Base-by-base conservation (phyloP, 2,329 filamentous ascomycete species). In the Alternaria sp. region DNA sequence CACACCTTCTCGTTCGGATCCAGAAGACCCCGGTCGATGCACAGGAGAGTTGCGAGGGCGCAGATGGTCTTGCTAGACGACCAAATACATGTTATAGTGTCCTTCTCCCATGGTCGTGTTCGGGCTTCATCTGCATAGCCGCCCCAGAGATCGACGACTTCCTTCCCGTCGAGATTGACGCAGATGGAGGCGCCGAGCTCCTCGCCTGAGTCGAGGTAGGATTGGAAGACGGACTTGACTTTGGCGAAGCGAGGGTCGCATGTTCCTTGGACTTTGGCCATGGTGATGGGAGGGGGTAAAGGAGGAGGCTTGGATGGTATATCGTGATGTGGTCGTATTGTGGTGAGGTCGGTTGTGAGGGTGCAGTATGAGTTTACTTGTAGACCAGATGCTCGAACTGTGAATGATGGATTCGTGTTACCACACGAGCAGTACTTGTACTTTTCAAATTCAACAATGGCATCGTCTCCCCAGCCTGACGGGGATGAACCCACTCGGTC, bases 71-170 rank as follows among this genome's bases (percentile, higher is more conserved):
- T 72, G 13, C 68, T 62, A 2, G 57, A 58, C 5, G 69, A 72
- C 68, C 65, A 72, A 10, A 69, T 43, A 45, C 67, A 69, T 10
- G 59, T 62, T 23, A 72, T 66, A 3, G 69, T 71, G 46, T 71
- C 50, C 44, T 69, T 59, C 11, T 66, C 62, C 69, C 68, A 71
- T 0, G 54, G 23, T 15, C 50, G 56, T 0, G 62, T 67, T 13
- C 57, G 62, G 25, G 54, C 57, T 17, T 46, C 40, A 19, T 69
- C 62, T 3, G 67, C 63, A 12, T 66, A 59, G 12, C 69, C 69
- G 21, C 69, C 69, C 62, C 68, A 72, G 45, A 70, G n/a, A 25
- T 72, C 67, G 12, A 72, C 43, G 5, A 72, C 67, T 9, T 67
- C 59, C n/a, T 62, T 64, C 23, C 69, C 69, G 9, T 64, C 21